Base-by-base conservation (phyloP, 495 filamentous ascomycete species). In the Delitschia confertaspora region DNA sequence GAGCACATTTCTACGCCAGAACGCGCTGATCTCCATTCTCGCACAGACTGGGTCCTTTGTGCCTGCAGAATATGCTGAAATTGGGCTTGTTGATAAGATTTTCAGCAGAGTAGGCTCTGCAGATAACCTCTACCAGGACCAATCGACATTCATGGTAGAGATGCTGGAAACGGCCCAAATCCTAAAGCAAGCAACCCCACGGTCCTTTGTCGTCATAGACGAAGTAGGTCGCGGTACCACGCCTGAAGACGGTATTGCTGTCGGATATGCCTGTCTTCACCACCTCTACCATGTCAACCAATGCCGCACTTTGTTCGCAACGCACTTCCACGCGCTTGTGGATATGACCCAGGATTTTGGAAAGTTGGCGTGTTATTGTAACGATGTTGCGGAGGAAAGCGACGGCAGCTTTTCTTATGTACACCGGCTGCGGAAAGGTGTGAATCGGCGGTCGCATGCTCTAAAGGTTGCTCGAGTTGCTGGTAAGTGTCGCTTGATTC, bases 131-230 rank as follows among this genome's bases (percentile, higher is more conserved):
- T 94, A 82, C 67, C 72, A 76, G 21, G 83, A 93, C 61, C 91
- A 95, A 62, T 93, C 85, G 27, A 98, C 91, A 1, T 98, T 98
- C 67, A 95, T 87, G 81, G 76, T 85, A 2, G 82, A 87, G 65
- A 87, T 87, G 82, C 68, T 85, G 4, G 82, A 86, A 58, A 82
- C 82, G 11, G 79, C 81, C 2, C 65, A 71, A 26, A 87, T 87
- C 44, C 66, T 87, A 25, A 71, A 70, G 22, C 59, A 72, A 38
- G 82, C 82, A 0, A 85, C 82, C 7, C 61, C 68, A 8, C 67
- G 76, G 3, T 85, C 79, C 0, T 88, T 98, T 51, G 91, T 96
- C n/a, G 86, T 98, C 57, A 96, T 98, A 89, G 91, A 98, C 59
- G 91, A 98, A 66, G 80, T 98, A 14, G 91, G 91, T 0, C 75